These are phyloP conservation scores for Bidens hawaiensis DNA, from an alignment of 140 eudicot genomes.

Conservation along the genomic window DNA sequence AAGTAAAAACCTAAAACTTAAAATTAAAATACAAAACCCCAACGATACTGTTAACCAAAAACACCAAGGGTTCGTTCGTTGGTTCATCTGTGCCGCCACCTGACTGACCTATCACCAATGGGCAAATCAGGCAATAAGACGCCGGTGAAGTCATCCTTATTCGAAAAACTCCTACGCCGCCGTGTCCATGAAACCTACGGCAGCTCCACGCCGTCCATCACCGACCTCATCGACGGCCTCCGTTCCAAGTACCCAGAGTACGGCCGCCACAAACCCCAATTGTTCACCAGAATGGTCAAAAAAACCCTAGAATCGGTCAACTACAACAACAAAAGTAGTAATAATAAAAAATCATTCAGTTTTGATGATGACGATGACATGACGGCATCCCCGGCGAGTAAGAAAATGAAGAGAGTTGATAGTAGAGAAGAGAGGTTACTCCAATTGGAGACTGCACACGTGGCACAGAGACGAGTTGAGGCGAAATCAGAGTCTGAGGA, in stretches of 20 bases:
- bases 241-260: constrained; percentile 45
- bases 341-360: neutral
- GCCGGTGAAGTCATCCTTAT: constrained; percentile 26
- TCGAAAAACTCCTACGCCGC: constrained; percentile 40
- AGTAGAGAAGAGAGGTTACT: constrained; percentile 37
- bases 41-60: no score
- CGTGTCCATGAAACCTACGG: constrained; percentile 44
- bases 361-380: constrained; percentile 32
- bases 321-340: constrained; percentile 1
- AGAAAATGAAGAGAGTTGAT: constrained; percentile 31
- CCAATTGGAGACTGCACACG: constrained; percentile 34
- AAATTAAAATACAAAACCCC: no score
- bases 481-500: constrained; percentile 13
- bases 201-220: constrained; percentile 22
- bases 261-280: constrained; percentile 44
- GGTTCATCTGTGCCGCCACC: constrained; percentile 10
- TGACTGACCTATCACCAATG: constrained; percentile 8
- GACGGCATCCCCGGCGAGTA: constrained; percentile 18
- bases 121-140: constrained; percentile 12
- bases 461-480: constrained; percentile 17
- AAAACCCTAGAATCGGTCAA: constrained; percentile 25
- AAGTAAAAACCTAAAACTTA: no score
- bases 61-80: neutral
- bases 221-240: constrained; percentile 43
- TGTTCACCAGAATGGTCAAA: constrained; percentile 41